A percentile compares a stretch with the other conserved stretches of the same genome.
phyloP scores from a whole-genome alignment of 805 yeast genomes.

The Ogataea siamensis region DNA sequence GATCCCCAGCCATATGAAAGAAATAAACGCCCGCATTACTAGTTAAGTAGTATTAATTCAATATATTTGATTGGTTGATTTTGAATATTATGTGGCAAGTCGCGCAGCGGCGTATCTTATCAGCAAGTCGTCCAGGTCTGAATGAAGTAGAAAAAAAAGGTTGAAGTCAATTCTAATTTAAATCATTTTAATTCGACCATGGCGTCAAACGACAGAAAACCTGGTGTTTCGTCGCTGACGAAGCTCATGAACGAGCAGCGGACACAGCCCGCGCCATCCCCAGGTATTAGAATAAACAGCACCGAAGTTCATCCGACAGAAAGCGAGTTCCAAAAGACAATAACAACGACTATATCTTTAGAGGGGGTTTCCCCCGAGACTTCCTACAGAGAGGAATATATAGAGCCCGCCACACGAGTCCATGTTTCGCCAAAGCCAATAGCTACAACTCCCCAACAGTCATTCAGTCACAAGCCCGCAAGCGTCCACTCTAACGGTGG shows the following conservation, averaged over 20 bases:
- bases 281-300: slow-evolving; percentile 21
- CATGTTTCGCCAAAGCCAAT: slow-evolving; percentile 13
- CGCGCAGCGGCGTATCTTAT: slow-evolving; percentile 16
- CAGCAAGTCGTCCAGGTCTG: slow-evolving; percentile 13
- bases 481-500: slow-evolving; percentile 20
- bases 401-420: slow-evolving; percentile 4
- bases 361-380: slow-evolving; percentile 36
- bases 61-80: slow-evolving; percentile 10
- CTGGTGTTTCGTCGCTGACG: slow-evolving; percentile 34
- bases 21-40: slow-evolving; percentile 19
- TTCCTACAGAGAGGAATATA: slow-evolving; percentile 13
- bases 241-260: slow-evolving; percentile 34
- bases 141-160: slow-evolving; percentile 3
- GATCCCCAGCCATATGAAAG: slow-evolving; percentile 13
- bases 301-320: slow-evolving; percentile 16
- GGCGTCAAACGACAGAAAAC: slow-evolving; percentile 20
- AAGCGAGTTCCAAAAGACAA: slow-evolving; percentile 27
- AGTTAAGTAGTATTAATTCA: slow-evolving; percentile 1
- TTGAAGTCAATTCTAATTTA: slow-evolving; percentile 1
- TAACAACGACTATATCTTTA: slow-evolving; percentile 35
- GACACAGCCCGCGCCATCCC: slow-evolving; percentile 16
- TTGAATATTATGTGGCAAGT: neutral
- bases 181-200: neutral
- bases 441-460: slow-evolving; percentile 14
- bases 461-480: slow-evolving; percentile 12